Base-by-base conservation (phyloP, 306 rosid species). In the Casuarina cunninghamiana region DNA sequence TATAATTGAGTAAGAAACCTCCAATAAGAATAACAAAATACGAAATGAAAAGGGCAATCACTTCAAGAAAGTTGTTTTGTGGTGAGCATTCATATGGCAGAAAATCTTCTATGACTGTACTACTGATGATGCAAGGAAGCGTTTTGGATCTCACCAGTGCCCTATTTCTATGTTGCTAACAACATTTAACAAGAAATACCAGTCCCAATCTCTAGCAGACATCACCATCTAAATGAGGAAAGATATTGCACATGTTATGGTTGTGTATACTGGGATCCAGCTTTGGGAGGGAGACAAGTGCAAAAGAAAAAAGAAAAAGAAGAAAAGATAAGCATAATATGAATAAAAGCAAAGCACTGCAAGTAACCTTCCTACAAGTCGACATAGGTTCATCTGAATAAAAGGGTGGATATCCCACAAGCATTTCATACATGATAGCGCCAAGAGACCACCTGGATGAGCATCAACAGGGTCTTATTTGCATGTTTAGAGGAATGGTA, bases 341-440 rank as follows among this genome's bases (percentile, higher is more conserved):
- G 57, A 32, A 74, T 26, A 41, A 37, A 48, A 15, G 54, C 32
- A 83, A 58, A 44, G 54, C 73, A 70, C 54, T 75, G 38, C 43
- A 73, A 42, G 74, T 86, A 87, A 96, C 99, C 99, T 96, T 96
- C 86, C 98, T 87, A 80, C 99, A 96, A 78, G 99, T 96, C 82
- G 91, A 79, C 96, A 93, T 90, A 10, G 99, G 99, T 77, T 96
- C 98, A 85, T 96, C 99, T 19, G 99, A 91, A 82, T 96, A 93
- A 83, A 96, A 96, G 53, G 99, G 99, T 4, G 99, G 99, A 85
- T 83, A 96, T 39, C 99, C 99, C 74, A 96, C 99, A 19, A 96
- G 92, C 99, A 96, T 96, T 90, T 96, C 99, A 80, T 91, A 96
- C 99, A 96, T 96, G 75, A 96, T 91, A 69, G 98, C 99, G 60